Evolutionary conservation across 768 basidiomycete genomes (phyloP).

Genomic region (Tricholoma bakamatsutake): DNA sequence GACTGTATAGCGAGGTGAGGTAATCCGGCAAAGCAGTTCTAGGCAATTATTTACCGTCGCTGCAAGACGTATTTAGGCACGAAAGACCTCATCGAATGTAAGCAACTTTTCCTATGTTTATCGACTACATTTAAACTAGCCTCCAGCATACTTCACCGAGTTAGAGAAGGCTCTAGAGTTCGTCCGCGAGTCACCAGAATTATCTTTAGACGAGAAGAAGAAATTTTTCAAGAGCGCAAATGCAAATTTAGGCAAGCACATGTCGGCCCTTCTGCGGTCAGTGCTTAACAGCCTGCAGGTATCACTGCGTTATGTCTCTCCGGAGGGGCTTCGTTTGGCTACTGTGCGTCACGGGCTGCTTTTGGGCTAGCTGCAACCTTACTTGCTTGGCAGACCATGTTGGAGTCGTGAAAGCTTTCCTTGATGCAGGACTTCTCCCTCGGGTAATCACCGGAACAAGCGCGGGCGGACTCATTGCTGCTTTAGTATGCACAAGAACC

Average conservation of each 20-base stretch:
- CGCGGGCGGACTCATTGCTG: slow-evolving; percentile 79
- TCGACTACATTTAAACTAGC: slow-evolving; percentile 5
- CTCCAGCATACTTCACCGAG: slow-evolving; percentile 77
- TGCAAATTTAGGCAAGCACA: slow-evolving; percentile 66
- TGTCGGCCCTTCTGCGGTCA: neutral
- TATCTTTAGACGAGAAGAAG: slow-evolving; percentile 84
- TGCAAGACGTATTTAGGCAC: slow-evolving; percentile 85
- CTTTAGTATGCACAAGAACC: slow-evolving; percentile 79
- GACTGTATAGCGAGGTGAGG: slow-evolving; percentile 90
- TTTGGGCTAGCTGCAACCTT: neutral
- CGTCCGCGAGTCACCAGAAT: slow-evolving; percentile 64
- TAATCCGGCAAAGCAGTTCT: slow-evolving; percentile 1
- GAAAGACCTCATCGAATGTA: slow-evolving; percentile 85
- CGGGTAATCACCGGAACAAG: slow-evolving; percentile 93
- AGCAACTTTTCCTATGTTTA: slow-evolving; percentile 12
- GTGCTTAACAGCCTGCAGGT: slow-evolving; percentile 21
- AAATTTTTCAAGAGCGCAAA: slow-evolving; percentile 88
- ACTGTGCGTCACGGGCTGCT: slow-evolving; percentile 50
- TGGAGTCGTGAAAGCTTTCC: slow-evolving; percentile 88
- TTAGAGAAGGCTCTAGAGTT: slow-evolving; percentile 71
- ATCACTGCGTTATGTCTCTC: slow-evolving; percentile 89
- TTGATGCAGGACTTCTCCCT: slow-evolving; percentile 82
- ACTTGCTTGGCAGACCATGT: slow-evolving; percentile 56
- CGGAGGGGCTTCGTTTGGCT: slow-evolving; percentile 94
- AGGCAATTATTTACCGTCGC: slow-evolving; percentile 9